phyloP scores from a whole-genome alignment of 2,329 filamentous ascomycete genomes.

The Trichoderma simmonsii region DNA sequence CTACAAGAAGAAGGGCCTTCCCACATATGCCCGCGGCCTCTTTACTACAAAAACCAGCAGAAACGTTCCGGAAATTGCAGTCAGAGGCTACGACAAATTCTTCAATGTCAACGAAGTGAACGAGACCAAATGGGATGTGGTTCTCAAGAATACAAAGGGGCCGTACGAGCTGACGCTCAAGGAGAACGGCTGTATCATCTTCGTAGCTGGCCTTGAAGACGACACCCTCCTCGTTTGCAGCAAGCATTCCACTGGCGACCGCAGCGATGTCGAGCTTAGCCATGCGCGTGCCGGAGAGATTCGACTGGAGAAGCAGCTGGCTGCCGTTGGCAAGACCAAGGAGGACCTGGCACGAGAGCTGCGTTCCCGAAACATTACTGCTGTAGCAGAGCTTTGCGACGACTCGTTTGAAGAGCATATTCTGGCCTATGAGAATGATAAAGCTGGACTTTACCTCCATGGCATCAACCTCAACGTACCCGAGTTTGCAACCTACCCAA shows the following conservation, averaged over 20 bases:
- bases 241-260: conserved; percentile 89
- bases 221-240: conserved; percentile 93
- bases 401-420: conserved; percentile 97
- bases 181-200: conserved; percentile 99
- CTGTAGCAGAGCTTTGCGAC: conserved; percentile 93
- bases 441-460: conserved; percentile 89
- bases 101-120: conserved; percentile 87
- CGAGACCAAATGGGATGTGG: conserved; percentile 78
- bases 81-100: conserved; percentile 97
- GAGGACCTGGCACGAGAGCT: conserved; percentile 74
- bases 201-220: conserved; percentile 87
- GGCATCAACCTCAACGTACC: conserved; percentile 96
- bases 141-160: conserved; percentile 70
- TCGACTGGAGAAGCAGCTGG: conserved; percentile 78
- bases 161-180: conserved; percentile 96
- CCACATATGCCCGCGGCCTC: conserved; percentile 88
- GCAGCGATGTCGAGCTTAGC: conserved; percentile 68
- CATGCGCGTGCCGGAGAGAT: conserved; percentile 81
- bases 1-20: conserved; percentile 82
- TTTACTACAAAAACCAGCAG: conserved; percentile 75
- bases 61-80: conserved; percentile 71
- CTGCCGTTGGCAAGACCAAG: conserved; percentile 71
- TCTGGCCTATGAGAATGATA: conserved; percentile 76
- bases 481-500: conserved; percentile 82
- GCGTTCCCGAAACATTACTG: conserved; percentile 79